Evolutionary conservation across 805 yeast species (phyloP), one percentile per base, ranked within the genome.

Genomic region (Teunomyces stri): DNA sequence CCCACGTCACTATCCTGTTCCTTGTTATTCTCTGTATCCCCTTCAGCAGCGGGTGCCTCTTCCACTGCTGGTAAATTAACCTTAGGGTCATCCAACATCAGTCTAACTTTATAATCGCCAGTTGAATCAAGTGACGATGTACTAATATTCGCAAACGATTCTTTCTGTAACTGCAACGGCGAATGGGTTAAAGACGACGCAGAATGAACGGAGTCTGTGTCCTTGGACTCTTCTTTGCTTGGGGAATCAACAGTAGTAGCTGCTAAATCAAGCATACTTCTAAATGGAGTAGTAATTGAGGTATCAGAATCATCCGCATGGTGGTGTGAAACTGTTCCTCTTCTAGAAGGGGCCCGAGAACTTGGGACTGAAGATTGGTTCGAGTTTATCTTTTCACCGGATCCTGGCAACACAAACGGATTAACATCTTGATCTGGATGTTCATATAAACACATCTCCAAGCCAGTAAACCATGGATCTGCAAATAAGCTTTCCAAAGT

Each of bases 381-480:
- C 10, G 51, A 29, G 39, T 41, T 46, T 35, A 30, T 33, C 46
- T 51, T 56, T 9, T 42, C 46, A 5, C 63, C 65, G 9, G 61
- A 54, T 3, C 60, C 63, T 6, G 65, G 65, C 38, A 56, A 48
- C 4, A 67, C 64, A 44, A 70, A 60, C 5, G 75, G 73, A 44
- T 66, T 58, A 6, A 71, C 69, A 2, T 46, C 50, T 54, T 70
- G 76, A 49, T 72, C 74, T 1, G 62, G 61, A 52, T 69, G 64
- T 58, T 82, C 87, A 53, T 75, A 75, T 13, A 78, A 53, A 60
- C 92, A 86, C 69, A 80, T 77, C 51, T 80, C 87, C 41, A 85
- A 67, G 3, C 66, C 53, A 25, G 65, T 66, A 59, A 86, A 85
- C 82, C 87, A 86, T 9, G 84, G 81, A 55, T 86, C 90, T 2